These are phyloP conservation scores for Ligustrum vulgare DNA, from an alignment of 257 asterid genomes.

Conservation along the genomic window DNA sequence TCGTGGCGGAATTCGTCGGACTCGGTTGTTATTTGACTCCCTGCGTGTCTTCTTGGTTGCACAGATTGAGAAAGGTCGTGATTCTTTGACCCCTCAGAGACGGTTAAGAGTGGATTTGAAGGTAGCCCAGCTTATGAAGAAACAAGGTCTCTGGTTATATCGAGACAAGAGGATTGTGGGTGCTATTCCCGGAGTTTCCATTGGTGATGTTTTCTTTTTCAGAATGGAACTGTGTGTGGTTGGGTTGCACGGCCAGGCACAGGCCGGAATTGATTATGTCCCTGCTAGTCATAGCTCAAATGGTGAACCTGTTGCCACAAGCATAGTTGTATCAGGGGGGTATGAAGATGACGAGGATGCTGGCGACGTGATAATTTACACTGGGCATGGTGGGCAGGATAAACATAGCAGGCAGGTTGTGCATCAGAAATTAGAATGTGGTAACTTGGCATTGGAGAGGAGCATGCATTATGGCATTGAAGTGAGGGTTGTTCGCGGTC, in stretches of 20 bases:
- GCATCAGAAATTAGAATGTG: constrained; percentile 54
- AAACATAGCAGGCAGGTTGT: constrained; percentile 37
- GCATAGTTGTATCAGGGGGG: constrained; percentile 53
- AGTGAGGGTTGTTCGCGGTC: constrained; percentile 52
- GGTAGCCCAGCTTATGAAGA: constrained; percentile 42
- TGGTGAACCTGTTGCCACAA: constrained; percentile 52
- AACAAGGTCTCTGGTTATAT: constrained; percentile 43
- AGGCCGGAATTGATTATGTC: constrained; percentile 54
- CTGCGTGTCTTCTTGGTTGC: constrained; percentile 14
- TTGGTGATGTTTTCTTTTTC: constrained; percentile 51
- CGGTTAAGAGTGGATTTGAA: constrained; percentile 43
- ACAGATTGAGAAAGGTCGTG: constrained; percentile 14
- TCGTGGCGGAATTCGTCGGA: constrained; percentile 20
- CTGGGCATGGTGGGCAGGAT: constrained; percentile 61
- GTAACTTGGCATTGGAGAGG: constrained; percentile 52
- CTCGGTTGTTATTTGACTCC: constrained; percentile 26
- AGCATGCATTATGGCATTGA: constrained; percentile 54
- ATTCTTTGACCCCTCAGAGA: constrained; percentile 6
- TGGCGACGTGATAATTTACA: constrained; percentile 48
- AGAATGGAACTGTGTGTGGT: constrained; percentile 55
- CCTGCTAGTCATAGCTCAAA: constrained; percentile 47
- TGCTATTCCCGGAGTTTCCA: constrained; percentile 41
- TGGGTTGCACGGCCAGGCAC: constrained; percentile 52
- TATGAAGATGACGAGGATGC: constrained; percentile 56
- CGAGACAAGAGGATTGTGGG: constrained; percentile 55